Percentiles rank a stretch among this genome's conserved stretches.
These are phyloP conservation scores for Corymbia maculata DNA, from an alignment of 345 rosid species.

Conservation along the genomic window DNA sequence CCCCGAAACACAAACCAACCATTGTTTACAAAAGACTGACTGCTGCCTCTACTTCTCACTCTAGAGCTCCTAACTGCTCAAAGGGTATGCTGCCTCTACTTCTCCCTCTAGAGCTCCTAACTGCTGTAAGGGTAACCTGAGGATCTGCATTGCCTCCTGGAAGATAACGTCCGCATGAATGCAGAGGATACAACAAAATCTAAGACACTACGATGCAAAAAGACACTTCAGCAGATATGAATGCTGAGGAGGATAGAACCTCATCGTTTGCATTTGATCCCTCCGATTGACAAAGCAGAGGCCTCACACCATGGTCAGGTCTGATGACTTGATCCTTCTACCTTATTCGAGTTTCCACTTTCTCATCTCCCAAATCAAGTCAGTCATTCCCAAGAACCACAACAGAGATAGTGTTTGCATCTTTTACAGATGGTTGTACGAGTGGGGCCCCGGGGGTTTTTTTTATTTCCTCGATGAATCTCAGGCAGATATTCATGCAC, in stretches of 20 bases:
- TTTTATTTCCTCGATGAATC: conserved; percentile 29
- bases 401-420: conserved; percentile 22
- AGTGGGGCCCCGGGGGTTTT: conserved; percentile 32
- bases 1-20: conserved; percentile 15
- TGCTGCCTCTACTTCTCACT: conserved; percentile 14
- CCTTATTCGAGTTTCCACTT: conserved; percentile 37
- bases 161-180: not conserved
- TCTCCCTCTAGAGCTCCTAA: not conserved
- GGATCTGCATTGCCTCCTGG: conserved; percentile 17
- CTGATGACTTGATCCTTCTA: conserved; percentile 29
- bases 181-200: not conserved
- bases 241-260: conserved; percentile 14
- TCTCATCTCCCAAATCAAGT: conserved; percentile 21
- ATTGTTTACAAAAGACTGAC: conserved; percentile 22
- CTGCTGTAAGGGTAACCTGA: not conserved
- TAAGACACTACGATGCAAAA: not conserved
- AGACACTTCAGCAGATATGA: conserved; percentile 5
- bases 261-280: conserved; percentile 55
- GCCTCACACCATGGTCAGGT: conserved; percentile 50
- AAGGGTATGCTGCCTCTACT: no score
- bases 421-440: conserved; percentile 18
- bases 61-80: no score
- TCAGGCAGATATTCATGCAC: not conserved
- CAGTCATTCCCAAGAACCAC: conserved; percentile 20
- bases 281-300: conserved; percentile 40